A percentile compares a stretch with the other conserved stretches of the same genome.
Evolutionary conservation across 257 asterid genomes (phyloP).

Genomic region (Ilex aquifolium): DNA sequence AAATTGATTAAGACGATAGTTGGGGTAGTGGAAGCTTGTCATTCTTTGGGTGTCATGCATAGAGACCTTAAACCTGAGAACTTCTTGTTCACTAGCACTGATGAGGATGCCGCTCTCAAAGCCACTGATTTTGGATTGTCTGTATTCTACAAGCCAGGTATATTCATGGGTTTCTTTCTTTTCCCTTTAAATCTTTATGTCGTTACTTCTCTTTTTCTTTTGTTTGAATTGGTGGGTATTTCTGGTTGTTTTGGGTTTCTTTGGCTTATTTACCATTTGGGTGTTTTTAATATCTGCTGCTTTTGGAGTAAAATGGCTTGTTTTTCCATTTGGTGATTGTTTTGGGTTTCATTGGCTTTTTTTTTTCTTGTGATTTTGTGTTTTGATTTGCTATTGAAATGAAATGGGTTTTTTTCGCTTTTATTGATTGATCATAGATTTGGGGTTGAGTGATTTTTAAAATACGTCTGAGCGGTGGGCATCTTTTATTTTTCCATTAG

Average conservation of each 20-base stretch:
- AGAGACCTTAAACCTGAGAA: constrained; percentile 93
- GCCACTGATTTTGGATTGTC: constrained; percentile 94
- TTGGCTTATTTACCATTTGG: too few relatives aligned
- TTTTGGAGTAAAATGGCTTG: too few relatives aligned
- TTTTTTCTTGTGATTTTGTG: too few relatives aligned
- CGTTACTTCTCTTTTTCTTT: neutral
- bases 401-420: neutral
- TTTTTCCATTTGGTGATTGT: too few relatives aligned
- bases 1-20: constrained; percentile 68
- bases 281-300: too few relatives aligned
- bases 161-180: neutral
- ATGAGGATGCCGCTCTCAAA: constrained; percentile 80
- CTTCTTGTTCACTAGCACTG: constrained; percentile 62
- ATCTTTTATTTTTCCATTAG: too few relatives aligned
- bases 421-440: too few relatives aligned
- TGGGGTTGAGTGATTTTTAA: too few relatives aligned
- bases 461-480: too few relatives aligned
- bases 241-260: too few relatives aligned
- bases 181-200: neutral
- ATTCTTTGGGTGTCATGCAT: constrained; percentile 87
- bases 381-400: neutral
- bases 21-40: constrained; percentile 80
- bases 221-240: neutral
- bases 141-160: constrained; percentile 87
- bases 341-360: too few relatives aligned